These are phyloP conservation scores for Cladosporium halotolerans DNA, from an alignment of 2,329 filamentous ascomycete species.

Conservation along the genomic window DNA sequence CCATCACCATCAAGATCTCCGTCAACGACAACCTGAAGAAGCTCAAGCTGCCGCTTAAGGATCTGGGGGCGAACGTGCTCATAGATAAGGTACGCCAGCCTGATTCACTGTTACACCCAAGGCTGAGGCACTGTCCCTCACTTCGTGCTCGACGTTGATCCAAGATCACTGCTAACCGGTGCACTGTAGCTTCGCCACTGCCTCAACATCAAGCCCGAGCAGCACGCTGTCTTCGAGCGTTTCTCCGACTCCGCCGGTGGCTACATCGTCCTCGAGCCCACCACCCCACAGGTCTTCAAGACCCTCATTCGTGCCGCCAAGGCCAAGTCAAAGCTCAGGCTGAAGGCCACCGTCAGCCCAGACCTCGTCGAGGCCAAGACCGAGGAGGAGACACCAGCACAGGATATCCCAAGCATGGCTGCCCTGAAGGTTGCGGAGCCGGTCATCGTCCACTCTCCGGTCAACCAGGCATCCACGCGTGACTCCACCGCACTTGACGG, in stretches of 20 bases:
- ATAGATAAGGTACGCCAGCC: constrained; percentile 70
- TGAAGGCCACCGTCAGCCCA: constrained; percentile 46
- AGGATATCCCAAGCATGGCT: neutral
- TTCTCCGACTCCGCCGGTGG: constrained; percentile 87
- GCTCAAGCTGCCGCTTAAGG: constrained; percentile 83
- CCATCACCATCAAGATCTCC: constrained; percentile 79
- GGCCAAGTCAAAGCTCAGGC: constrained; percentile 93
- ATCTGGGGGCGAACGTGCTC: constrained; percentile 67
- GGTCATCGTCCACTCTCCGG: constrained; percentile 18
- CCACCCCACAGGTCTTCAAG: constrained; percentile 82
- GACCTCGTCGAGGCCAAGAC: constrained; percentile 10
- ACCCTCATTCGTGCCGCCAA: constrained; percentile 94
- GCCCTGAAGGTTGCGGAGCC: constrained; percentile 17
- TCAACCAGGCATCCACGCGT: constrained; percentile 17
- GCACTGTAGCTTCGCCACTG: constrained; percentile 58
- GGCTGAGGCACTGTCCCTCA: constrained; percentile 13
- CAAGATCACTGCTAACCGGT: constrained; percentile 14
- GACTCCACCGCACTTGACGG: constrained; percentile 23
- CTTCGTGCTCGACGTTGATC: neutral
- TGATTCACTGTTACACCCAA: constrained; percentile 1
- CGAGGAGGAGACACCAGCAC: constrained; percentile 10
- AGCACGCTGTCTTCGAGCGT: constrained; percentile 70
- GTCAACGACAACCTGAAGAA: constrained; percentile 70
- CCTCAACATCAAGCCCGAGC: constrained; percentile 58
- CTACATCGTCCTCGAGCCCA: constrained; percentile 72